A percentile compares a stretch with the other conserved stretches of the same genome.
Conservation (phyloP, 1,284 basidiomycete genomes). For the Exobasidium cylindrosporum region DNA sequence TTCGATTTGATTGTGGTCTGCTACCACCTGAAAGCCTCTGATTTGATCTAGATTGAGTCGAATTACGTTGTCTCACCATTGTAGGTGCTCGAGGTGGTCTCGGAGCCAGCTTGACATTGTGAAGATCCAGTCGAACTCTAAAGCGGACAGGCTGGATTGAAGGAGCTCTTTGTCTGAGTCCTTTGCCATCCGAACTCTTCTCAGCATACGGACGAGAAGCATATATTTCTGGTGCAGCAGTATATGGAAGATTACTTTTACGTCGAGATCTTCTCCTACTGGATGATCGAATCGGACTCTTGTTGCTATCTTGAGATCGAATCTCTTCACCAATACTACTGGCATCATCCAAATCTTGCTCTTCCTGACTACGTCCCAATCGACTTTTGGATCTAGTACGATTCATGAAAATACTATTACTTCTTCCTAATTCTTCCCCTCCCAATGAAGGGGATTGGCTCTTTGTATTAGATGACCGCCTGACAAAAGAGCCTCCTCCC, state of each 20-base stretch:
- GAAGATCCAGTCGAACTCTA: slow-evolving; percentile 41
- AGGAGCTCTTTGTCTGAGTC: slow-evolving; percentile 7
- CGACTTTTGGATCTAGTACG: background rate
- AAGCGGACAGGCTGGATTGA: slow-evolving; percentile 26
- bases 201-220: background rate
- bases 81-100: slow-evolving; percentile 23
- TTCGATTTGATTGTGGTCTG: background rate
- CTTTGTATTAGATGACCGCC: background rate
- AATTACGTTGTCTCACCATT: background rate
- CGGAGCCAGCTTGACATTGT: slow-evolving; percentile 34
- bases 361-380: background rate
- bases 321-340: background rate
- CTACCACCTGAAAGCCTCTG: too few species aligned
- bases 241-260: background rate
- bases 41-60: background rate
- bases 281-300: background rate
- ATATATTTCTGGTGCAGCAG: background rate
- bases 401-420: background rate
- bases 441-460: background rate
- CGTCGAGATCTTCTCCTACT: background rate
- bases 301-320: background rate
- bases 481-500: background rate
- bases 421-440: background rate
- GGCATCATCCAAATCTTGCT: slow-evolving; percentile 7
- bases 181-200: background rate